Conservation (phyloP, 257 asterid species). For the Nicotiana sylvestris region DNA sequence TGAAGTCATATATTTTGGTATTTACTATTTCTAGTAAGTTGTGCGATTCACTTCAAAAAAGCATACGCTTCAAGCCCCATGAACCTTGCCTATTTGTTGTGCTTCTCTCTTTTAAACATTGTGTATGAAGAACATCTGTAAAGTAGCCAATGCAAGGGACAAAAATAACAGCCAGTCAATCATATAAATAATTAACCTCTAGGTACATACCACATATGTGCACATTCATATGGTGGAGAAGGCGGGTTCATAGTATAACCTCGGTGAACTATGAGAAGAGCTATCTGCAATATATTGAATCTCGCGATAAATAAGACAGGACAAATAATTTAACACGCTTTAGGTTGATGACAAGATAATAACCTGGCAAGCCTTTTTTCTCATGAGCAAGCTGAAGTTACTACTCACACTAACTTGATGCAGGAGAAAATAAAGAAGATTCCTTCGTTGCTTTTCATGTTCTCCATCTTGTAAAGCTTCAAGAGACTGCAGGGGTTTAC, state of each 20-base stretch:
- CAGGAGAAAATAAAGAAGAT: conserved; percentile 82
- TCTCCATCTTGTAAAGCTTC: conserved; percentile 99
- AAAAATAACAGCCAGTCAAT: conserved; percentile 9
- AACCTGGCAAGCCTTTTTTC: conserved; percentile 96
- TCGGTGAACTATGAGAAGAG: conserved; percentile 72
- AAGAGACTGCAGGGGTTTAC: conserved; percentile 58
- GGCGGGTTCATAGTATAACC: conserved; percentile 97
- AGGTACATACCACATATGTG: conserved; percentile 89
- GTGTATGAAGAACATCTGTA: not conserved
- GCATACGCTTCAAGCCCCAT: not conserved
- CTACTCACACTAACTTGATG: conserved; percentile 97
- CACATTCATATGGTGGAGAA: conserved; percentile 94
- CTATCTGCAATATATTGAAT: conserved; percentile 52
- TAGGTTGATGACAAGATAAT: conserved; percentile 20
- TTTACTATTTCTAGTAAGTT: not conserved
- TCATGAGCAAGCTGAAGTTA: conserved; percentile 86
- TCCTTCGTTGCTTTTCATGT: conserved; percentile 92
- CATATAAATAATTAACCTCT: conserved; percentile 17
- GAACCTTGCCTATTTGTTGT: not conserved
- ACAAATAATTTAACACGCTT: not conserved
- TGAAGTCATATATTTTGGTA: not conserved
- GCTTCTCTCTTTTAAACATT: not conserved
- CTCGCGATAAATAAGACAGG: not conserved
- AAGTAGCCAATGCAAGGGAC: not conserved
- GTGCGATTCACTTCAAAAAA: not conserved